Evolutionary conservation across 495 filamentous ascomycete species (phyloP).

Genomic region (Acidomyces sp.): DNA sequence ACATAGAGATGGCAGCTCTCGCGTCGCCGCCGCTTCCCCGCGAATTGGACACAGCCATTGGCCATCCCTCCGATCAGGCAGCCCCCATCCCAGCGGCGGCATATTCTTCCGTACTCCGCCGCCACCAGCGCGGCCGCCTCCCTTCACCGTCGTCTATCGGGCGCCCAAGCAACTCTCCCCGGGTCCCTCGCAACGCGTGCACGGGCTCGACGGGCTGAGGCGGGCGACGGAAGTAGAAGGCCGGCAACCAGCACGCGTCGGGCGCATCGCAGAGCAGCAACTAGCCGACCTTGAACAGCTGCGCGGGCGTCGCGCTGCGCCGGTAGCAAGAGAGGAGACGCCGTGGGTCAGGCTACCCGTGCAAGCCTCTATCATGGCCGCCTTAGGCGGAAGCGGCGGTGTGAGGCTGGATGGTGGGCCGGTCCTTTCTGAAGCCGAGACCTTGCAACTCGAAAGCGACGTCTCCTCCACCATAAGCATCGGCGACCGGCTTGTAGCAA

Average conservation of each 20-base stretch:
- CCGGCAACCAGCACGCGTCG: conserved; percentile 31
- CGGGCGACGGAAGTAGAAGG: conserved; percentile 2
- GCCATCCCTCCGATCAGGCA: too few species aligned
- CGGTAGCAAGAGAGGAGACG: conserved; percentile 19
- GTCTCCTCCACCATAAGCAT: conserved; percentile 27
- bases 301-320: conserved; percentile 20
- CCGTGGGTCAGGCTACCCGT: conserved; percentile 21
- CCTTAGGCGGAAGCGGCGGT: conserved; percentile 12
- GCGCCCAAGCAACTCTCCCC: conserved; percentile 2
- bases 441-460: conserved; percentile 26
- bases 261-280: conserved; percentile 61
- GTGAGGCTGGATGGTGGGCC: conserved; percentile 17
- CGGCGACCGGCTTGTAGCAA: conserved; percentile 24
- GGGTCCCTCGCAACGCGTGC: conserved; percentile 2
- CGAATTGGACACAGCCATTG: too few species aligned
- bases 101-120: too few species aligned
- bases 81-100: too few species aligned
- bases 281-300: conserved; percentile 38
- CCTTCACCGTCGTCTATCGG: not conserved
- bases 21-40: too few species aligned
- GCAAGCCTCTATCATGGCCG: conserved; percentile 22
- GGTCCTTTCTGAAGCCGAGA: conserved; percentile 17
- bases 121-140: not conserved
- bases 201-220: conserved; percentile 6
- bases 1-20: conserved; percentile 5